These are phyloP conservation scores for Saccharomyces mikatae DNA, from an alignment of 805 yeast genomes.

Conservation along the genomic window DNA sequence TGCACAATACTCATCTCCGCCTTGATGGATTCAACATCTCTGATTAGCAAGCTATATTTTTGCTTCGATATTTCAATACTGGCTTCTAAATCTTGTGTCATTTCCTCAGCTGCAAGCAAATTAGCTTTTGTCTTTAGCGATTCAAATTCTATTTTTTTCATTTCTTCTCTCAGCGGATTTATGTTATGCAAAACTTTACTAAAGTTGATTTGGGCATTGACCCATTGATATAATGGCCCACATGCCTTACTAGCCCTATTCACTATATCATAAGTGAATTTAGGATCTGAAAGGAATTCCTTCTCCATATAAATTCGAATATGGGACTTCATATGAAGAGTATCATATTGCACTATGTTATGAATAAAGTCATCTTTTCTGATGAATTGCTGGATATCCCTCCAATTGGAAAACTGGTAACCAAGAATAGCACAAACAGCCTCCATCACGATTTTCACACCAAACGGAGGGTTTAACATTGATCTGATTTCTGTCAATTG, in stretches of 20 bases:
- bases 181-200: conserved; percentile 60
- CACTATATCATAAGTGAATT: conserved; percentile 64
- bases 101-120: conserved; percentile 65
- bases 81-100: conserved; percentile 66
- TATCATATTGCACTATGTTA: conserved; percentile 67
- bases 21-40: conserved; percentile 72
- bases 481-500: conserved; percentile 85
- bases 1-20: conserved; percentile 59
- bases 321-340: conserved; percentile 44
- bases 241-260: conserved; percentile 91
- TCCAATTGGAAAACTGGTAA: conserved; percentile 58
- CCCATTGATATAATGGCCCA: conserved; percentile 88
- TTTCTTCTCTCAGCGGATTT: conserved; percentile 67
- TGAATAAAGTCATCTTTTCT: conserved; percentile 83
- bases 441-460: conserved; percentile 77
- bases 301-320: conserved; percentile 50
- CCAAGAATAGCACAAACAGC: conserved; percentile 83
- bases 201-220: conserved; percentile 77
- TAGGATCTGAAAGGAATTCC: conserved; percentile 52
- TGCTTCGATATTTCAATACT: conserved; percentile 62
- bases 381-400: conserved; percentile 73
- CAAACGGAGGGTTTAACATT: conserved; percentile 84
- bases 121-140: conserved; percentile 59
- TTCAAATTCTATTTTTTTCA: conserved; percentile 48
- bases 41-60: conserved; percentile 62